phyloP scores from a whole-genome alignment of 768 basidiomycete genomes.

The Russula foetens region DNA sequence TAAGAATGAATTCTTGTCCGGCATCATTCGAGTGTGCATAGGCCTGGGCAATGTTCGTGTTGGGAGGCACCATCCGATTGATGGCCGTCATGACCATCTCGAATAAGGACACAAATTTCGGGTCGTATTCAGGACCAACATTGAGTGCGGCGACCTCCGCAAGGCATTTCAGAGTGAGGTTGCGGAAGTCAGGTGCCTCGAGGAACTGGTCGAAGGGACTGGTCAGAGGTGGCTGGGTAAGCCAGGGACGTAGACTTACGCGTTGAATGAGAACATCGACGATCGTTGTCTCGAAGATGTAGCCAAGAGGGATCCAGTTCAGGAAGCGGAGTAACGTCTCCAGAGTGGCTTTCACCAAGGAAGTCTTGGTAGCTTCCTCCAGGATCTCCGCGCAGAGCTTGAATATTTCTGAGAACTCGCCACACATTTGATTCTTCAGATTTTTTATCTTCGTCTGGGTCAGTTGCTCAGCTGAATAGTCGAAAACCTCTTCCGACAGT shows the following conservation, averaged over 20 bases:
- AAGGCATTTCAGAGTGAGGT: constrained; percentile 92
- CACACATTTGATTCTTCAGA: constrained; percentile 96
- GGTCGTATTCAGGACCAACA: constrained; percentile 94
- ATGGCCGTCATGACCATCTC: constrained; percentile 97
- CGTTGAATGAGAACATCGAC: constrained; percentile 89
- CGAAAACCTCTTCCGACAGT: constrained; percentile 98
- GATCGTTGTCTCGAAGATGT: constrained; percentile 96
- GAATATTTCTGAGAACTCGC: constrained; percentile 96
- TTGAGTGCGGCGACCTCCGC: constrained; percentile 93
- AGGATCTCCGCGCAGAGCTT: constrained; percentile 94
- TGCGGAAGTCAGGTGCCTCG: constrained; percentile 94
- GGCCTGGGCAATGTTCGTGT: constrained; percentile 88
- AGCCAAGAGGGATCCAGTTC: constrained; percentile 98
- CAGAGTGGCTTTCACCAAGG: constrained; percentile 87
- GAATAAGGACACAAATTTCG: constrained; percentile 95
- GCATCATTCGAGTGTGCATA: constrained; percentile 85
- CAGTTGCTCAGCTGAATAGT: constrained; percentile 98
- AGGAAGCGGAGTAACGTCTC: constrained; percentile 93
- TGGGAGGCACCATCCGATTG: constrained; percentile 94
- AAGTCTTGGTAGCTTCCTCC: constrained; percentile 94
- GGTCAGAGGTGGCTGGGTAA: constrained; percentile 10
- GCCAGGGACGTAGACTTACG: constrained; percentile 42
- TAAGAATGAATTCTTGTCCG: constrained; percentile 95
- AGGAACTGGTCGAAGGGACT: constrained; percentile 60
- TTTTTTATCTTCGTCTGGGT: constrained; percentile 96